Base-by-base conservation (phyloP, 352 stramenopile species). In the Peronosclerospora sorghi region DNA sequence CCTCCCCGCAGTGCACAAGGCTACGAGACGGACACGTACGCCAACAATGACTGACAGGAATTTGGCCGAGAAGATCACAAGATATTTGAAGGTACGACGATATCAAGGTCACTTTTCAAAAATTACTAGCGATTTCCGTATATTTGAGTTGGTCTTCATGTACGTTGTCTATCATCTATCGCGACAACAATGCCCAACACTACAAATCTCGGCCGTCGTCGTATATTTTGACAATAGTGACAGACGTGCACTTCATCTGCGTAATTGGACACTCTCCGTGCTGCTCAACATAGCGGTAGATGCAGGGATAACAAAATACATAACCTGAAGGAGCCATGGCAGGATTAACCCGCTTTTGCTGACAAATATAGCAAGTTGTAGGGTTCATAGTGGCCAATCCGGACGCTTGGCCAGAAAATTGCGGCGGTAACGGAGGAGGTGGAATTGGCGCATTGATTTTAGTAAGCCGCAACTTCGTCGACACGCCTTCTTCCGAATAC, bases 281-380 rank as follows among this genome's bases (percentile, higher is more conserved):
- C 45, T 76, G 57, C 29, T 84, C 69, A 6, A 90, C 62, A 39
- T 90, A 74, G 7, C 57, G 56, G 51, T 86, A 86, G 26, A 93
- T 61, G 52, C 80, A 93, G 24, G 63, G 65, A 35, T 90, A 93
- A 58, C 80, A 93, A 56, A 87, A 90, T 21, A 93, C 80, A 35
- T 75, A 86, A 12, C 80, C 80, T 2, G 80, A 86, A 27, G 70
- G 51, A 13, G 61, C 62, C 54, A 82, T 84, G 14, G 77, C 77
- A 0, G 80, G 77, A 47, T 90, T 93, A 17, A 83, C 73, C 19
- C 80, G 75, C 15, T 53, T 50, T 27, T 83, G 60, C 35, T 79
- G 73, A 35, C 80, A 93, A n/a, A 93, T 41, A 6, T 68, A 68
- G 32, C 80, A 87, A 45, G 57, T 58, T 29, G 71, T 44, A 10